Evolutionary conservation across 2,329 filamentous ascomycete genomes (phyloP).

Genomic region (Cylindrodendrum hubeiense): DNA sequence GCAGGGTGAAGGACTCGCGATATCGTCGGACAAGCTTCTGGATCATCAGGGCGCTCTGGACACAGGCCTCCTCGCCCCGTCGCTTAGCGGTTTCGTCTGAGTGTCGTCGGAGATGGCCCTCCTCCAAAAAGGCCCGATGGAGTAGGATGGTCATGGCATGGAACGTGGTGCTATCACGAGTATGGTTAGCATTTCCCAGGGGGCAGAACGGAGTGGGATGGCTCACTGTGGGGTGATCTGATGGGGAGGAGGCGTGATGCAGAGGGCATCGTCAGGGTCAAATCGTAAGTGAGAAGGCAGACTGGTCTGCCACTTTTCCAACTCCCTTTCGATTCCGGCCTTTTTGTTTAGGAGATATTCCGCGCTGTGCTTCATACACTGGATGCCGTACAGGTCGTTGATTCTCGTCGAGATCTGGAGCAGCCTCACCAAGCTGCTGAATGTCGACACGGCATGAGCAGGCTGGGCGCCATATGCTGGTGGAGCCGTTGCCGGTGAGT

Average conservation of each 20-base stretch:
- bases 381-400: constrained; percentile 44
- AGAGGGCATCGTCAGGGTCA: constrained; percentile 41
- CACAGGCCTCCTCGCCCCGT: constrained; percentile 44
- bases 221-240: constrained; percentile 48
- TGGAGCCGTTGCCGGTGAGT: constrained; percentile 41
- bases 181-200: constrained; percentile 24
- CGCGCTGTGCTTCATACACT: constrained; percentile 42
- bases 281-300: constrained; percentile 44
- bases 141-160: constrained; percentile 58
- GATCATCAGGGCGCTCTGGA: constrained; percentile 51
- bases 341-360: constrained; percentile 44
- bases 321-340: constrained; percentile 41
- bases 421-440: constrained; percentile 44
- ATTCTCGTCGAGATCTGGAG: constrained; percentile 47
- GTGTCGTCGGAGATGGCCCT: constrained; percentile 46
- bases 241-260: constrained; percentile 44
- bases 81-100: constrained; percentile 43
- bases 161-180: constrained; percentile 47
- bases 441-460: constrained; percentile 45
- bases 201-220: constrained; percentile 1
- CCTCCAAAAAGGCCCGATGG: constrained; percentile 57
- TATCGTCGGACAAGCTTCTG: constrained; percentile 53
- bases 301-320: constrained; percentile 43
- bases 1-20: constrained; percentile 53
- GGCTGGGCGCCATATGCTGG: constrained; percentile 45